Evolutionary conservation across 495 filamentous ascomycete genomes (phyloP), one percentile per base, ranked within the genome.

Genomic region (Polyplosphaeria fusca): DNA sequence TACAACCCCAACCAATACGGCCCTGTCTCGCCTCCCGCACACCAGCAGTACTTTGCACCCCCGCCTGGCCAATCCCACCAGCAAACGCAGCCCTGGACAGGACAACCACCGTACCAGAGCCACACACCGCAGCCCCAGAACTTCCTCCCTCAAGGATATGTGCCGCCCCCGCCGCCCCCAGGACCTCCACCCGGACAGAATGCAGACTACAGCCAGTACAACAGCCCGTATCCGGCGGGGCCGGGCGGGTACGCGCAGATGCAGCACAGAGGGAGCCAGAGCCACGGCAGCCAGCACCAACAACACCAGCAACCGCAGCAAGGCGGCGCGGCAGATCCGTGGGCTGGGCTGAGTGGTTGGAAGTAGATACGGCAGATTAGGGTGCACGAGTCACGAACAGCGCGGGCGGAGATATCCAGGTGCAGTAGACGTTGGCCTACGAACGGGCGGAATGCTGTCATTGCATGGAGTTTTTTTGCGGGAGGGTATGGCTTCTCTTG

Each of bases 301-400:
- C 76, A 80, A 52, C 50, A 54, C 26, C 25, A 40, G 3, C 4
- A 19, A 5, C n/a, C 25, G 18, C 47, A 53, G 55, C 66, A 61
- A 49, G 61, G 72, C 22, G 28, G 63, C 13, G 68, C 71, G 57
- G 87, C 18, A 7, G 62, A 95, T 77, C 90, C 89, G 9, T 95
- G 90, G 89, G 87, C 89, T 20, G 89, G 88, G 23, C 69, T 95
- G 43, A 91, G 83, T 70, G 86, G 84, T 35, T 95, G 90, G 90
- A 92, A 89, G 72, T 95, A 24, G 22, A 23, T 9, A 35, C 9
- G 30, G 30, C n/a, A n/a, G n/a, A n/a, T n/a, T n/a, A n/a, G n/a
- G n/a, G n/a, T n/a, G n/a, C n/a, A n/a, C n/a, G n/a, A n/a, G n/a
- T n/a, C n/a, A n/a, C n/a, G n/a, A n/a, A n/a, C n/a, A n/a, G n/a